These are phyloP conservation scores for Epicoccum nigrum DNA, from an alignment of 2,329 filamentous ascomycete species.

Conservation along the genomic window DNA sequence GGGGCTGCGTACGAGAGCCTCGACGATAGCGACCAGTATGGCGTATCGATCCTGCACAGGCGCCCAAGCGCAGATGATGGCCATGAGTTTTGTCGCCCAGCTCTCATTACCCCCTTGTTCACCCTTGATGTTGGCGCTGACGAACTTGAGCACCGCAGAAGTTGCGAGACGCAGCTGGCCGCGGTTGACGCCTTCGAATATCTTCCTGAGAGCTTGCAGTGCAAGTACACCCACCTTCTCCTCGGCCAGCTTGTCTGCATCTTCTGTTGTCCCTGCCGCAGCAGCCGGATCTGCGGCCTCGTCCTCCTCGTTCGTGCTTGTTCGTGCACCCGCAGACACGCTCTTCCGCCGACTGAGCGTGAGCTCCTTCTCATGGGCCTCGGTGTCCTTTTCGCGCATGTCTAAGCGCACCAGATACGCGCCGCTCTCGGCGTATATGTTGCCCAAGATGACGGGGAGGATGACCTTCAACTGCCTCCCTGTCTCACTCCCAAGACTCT, in stretches of 20 bases:
- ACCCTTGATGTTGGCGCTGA: slow-evolving; percentile 52
- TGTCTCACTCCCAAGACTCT: slow-evolving; percentile 75
- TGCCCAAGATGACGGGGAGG: slow-evolving; percentile 84
- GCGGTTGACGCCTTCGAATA: slow-evolving; percentile 82
- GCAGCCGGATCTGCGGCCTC: slow-evolving; percentile 70
- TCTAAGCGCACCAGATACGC: slow-evolving; percentile 72
- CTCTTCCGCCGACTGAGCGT: slow-evolving; percentile 73
- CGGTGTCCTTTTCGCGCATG: slow-evolving; percentile 66
- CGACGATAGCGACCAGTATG: slow-evolving; percentile 82
- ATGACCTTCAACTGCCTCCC: slow-evolving; percentile 78
- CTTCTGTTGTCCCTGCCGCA: slow-evolving; percentile 79
- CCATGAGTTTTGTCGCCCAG: slow-evolving; percentile 85
- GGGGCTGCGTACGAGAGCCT: slow-evolving; percentile 71
- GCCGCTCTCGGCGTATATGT: slow-evolving; percentile 77
- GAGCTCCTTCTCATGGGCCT: slow-evolving; percentile 71
- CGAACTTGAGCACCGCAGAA: slow-evolving; percentile 73
- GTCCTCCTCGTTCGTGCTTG: slow-evolving; percentile 62
- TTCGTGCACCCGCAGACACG: slow-evolving; percentile 73
- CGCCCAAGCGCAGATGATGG: slow-evolving; percentile 81
- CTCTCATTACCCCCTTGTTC: slow-evolving; percentile 54
- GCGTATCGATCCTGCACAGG: slow-evolving; percentile 94
- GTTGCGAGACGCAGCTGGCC: slow-evolving; percentile 82
- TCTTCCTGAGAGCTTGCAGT: slow-evolving; percentile 82
- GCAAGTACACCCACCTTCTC: slow-evolving; percentile 86
- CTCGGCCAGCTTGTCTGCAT: slow-evolving; percentile 88